Evolutionary conservation across 208 protist species (phyloP).

Genomic region (Trypanosoma melophagium): DNA sequence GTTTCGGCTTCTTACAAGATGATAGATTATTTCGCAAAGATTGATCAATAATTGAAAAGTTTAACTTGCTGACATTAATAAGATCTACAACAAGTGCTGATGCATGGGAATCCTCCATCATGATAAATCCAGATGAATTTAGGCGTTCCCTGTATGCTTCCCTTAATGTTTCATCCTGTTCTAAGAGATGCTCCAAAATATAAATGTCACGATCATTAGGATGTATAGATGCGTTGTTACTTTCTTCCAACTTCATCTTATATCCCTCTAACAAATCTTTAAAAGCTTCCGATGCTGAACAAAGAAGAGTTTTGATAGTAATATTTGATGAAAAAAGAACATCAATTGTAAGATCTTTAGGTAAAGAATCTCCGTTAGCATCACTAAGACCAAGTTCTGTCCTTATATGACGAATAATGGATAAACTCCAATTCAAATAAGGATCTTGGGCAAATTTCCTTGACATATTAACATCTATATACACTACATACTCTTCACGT

Average conservation of each 20-base stretch:
- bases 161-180: slow-evolving; percentile 48
- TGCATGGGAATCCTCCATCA: slow-evolving; percentile 66
- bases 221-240: slow-evolving; percentile 33
- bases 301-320: slow-evolving; percentile 80
- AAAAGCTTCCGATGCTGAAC: slow-evolving; percentile 50
- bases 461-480: slow-evolving; percentile 48
- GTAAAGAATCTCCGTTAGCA: slow-evolving; percentile 33
- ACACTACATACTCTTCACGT: slow-evolving; percentile 82
- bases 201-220: slow-evolving; percentile 75
- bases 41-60: slow-evolving; percentile 46
- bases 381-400: slow-evolving; percentile 32
- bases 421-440: slow-evolving; percentile 70
- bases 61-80: slow-evolving; percentile 60
- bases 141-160: slow-evolving; percentile 55
- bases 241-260: background rate
- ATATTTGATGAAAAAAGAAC: slow-evolving; percentile 76
- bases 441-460: slow-evolving; percentile 63
- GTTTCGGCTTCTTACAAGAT: slow-evolving; percentile 5
- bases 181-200: slow-evolving; percentile 58
- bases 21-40: slow-evolving; percentile 28
- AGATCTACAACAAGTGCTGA: slow-evolving; percentile 75
- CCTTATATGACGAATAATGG: slow-evolving; percentile 56
- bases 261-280: slow-evolving; percentile 45
- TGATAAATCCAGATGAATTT: slow-evolving; percentile 64
- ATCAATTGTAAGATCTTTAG: slow-evolving; percentile 60